A percentile compares a stretch with the other conserved stretches of the same genome.
These are phyloP conservation scores for Blastobotrys raffinosifermentans DNA, from an alignment of 1,139 yeast genomes.

Conservation along the genomic window DNA sequence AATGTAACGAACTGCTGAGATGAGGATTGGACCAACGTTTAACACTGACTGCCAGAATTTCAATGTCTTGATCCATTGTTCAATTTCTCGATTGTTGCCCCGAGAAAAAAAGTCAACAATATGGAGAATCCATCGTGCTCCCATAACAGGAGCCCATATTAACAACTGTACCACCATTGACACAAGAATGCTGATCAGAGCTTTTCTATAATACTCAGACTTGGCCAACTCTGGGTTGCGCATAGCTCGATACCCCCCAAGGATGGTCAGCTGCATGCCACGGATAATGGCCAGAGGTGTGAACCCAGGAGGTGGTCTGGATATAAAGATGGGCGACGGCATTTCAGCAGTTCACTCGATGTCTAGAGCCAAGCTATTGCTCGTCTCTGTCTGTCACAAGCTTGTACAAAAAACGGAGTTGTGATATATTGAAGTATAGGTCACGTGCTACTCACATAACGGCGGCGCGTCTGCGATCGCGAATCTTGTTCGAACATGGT, in stretches of 20 bases:
- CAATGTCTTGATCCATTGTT: constrained; percentile 24
- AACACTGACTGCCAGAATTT: constrained; percentile 37
- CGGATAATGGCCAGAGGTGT: constrained; percentile 43
- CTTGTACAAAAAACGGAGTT: no score
- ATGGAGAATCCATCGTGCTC: constrained; percentile 18
- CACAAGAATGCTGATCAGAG: constrained; percentile 32
- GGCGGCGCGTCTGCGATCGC: background rate
- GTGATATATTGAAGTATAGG: no score
- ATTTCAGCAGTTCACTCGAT: no score
- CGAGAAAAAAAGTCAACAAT: constrained; percentile 19
- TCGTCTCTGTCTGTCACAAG: no score
- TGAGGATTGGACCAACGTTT: constrained; percentile 41
- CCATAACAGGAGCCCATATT: constrained; percentile 35
- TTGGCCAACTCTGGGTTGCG: constrained; percentile 40
- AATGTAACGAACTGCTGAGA: constrained; percentile 38
- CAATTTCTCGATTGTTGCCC: constrained; percentile 15
- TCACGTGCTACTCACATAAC: no score
- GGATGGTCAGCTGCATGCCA: constrained; percentile 49
- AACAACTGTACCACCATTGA: constrained; percentile 38
- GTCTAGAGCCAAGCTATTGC: no score
- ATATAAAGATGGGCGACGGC: constrained; percentile 47
- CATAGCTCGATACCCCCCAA: constrained; percentile 46
- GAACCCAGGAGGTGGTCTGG: constrained; percentile 47
- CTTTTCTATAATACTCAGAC: constrained; percentile 35
- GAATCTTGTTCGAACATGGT: background rate